A percentile compares a stretch with the other conserved stretches of the same genome.
Conservation (phyloP, 2,329 filamentous ascomycete genomes). For the Xylaria sp. region DNA sequence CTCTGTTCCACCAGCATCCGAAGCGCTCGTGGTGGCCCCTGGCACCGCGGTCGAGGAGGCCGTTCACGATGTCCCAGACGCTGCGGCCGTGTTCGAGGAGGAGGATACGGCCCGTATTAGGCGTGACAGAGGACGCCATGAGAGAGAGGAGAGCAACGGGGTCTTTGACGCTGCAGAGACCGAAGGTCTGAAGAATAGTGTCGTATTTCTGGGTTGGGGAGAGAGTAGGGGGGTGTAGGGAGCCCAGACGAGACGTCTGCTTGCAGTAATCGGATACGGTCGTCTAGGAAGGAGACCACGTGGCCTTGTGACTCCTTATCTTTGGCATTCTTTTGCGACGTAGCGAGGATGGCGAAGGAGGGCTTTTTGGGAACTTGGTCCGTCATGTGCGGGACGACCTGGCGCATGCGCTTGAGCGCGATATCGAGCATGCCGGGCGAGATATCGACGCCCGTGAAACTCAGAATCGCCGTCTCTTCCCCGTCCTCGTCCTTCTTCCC, state of each 20-base stretch:
- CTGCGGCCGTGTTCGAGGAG: slow-evolving; percentile 59
- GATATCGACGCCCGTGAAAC: slow-evolving; percentile 59
- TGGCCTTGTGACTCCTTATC: slow-evolving; percentile 3
- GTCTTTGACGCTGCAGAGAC: slow-evolving; percentile 56
- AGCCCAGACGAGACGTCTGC: slow-evolving; percentile 44
- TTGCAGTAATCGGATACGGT: slow-evolving; percentile 43
- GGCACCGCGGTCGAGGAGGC: slow-evolving; percentile 51
- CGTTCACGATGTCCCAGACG: slow-evolving; percentile 47
- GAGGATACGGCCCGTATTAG: slow-evolving; percentile 53
- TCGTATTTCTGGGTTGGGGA: slow-evolving; percentile 47
- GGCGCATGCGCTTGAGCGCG: slow-evolving; percentile 47
- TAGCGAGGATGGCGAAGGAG: slow-evolving; percentile 26
- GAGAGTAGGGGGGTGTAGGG: slow-evolving; percentile 34
- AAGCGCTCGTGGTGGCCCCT: slow-evolving; percentile 52
- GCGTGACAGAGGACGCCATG: slow-evolving; percentile 48
- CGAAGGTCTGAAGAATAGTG: slow-evolving; percentile 60
- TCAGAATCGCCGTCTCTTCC: slow-evolving; percentile 37
- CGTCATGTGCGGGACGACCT: slow-evolving; percentile 37
- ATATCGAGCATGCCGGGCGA: slow-evolving; percentile 56
- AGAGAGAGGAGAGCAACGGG: slow-evolving; percentile 49
- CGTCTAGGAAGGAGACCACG: slow-evolving; percentile 35
- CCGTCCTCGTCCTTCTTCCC: background rate
- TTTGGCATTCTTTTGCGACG: background rate
- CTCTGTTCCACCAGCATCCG: slow-evolving; percentile 65
- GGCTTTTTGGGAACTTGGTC: slow-evolving; percentile 36